Evolutionary conservation across 257 asterid species (phyloP).

Genomic region (Nicotiana paniculata): DNA sequence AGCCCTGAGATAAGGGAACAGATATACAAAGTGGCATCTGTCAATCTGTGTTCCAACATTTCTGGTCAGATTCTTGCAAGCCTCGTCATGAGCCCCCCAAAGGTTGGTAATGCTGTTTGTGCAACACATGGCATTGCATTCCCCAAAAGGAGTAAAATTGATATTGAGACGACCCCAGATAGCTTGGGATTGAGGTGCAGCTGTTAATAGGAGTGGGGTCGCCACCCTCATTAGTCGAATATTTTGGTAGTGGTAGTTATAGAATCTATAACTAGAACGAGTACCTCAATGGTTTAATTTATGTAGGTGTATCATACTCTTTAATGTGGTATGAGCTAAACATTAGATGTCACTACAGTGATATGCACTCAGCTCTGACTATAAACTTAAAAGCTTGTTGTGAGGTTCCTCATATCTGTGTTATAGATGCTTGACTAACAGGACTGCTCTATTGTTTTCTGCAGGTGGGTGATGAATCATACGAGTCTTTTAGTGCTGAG

Average conservation of each 20-base stretch:
- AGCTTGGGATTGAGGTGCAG: not conserved
- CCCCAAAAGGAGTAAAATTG: not conserved
- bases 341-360: not conserved
- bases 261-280: not conserved
- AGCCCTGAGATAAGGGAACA: conserved; percentile 82
- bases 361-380: not conserved
- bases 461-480: conserved; percentile 95
- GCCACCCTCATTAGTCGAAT: not conserved
- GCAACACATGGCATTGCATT: not conserved
- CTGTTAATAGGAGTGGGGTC: not conserved
- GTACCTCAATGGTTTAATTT: not conserved
- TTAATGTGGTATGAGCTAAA: not conserved
- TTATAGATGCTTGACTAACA: not conserved
- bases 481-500: conserved; percentile 72
- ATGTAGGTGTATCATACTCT: not conserved
- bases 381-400: not conserved
- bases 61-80: conserved; percentile 98
- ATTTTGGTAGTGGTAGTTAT: not conserved
- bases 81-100: conserved; percentile 91
- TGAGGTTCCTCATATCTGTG: not conserved
- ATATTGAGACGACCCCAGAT: not conserved
- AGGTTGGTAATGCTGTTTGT: conserved; percentile 31
- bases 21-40: conserved; percentile 91
- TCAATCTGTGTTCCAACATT: conserved; percentile 92
- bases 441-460: not conserved